These are phyloP conservation scores for Coleophoma eucalyptorum DNA, from an alignment of 2,329 filamentous ascomycete genomes.

Conservation along the genomic window DNA sequence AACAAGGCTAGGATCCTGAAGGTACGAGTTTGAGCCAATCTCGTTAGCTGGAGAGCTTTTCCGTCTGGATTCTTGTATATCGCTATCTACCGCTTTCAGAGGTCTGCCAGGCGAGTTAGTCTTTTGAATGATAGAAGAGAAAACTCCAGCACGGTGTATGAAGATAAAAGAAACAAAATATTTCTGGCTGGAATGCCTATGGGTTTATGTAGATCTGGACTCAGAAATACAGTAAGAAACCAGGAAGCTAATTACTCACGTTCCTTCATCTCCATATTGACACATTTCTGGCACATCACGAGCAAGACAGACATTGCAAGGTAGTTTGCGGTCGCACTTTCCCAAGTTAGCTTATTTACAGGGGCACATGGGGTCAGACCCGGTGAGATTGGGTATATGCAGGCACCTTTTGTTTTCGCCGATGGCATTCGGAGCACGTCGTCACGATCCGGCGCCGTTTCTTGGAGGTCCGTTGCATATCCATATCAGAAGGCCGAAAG, in stretches of 20 bases:
- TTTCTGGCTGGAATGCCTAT: too few relatives aligned
- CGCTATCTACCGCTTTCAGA: too few relatives aligned
- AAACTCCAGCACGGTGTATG: too few relatives aligned
- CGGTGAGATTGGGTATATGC: background rate
- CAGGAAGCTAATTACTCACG: background rate
- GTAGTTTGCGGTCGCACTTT: background rate
- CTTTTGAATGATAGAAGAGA: too few relatives aligned
- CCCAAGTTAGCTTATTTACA: background rate
- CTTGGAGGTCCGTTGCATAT: background rate
- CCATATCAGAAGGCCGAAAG: background rate
- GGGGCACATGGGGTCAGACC: background rate
- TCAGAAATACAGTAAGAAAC: too few relatives aligned
- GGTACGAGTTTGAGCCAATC: background rate
- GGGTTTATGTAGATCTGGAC: too few relatives aligned
- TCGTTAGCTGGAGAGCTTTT: background rate
- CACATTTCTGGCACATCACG: background rate
- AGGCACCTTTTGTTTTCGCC: background rate
- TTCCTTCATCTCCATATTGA: background rate
- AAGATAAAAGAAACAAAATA: too few relatives aligned
- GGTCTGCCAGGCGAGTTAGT: too few relatives aligned
- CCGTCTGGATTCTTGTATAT: too few relatives aligned
- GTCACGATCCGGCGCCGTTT: background rate
- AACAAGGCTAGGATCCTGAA: background rate
- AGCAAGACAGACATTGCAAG: background rate
- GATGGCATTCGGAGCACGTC: background rate